A percentile compares a stretch with the other conserved stretches of the same genome.
These are phyloP conservation scores for Arabidopsis suecica DNA, from an alignment of 345 rosid species.

Conservation along the genomic window DNA sequence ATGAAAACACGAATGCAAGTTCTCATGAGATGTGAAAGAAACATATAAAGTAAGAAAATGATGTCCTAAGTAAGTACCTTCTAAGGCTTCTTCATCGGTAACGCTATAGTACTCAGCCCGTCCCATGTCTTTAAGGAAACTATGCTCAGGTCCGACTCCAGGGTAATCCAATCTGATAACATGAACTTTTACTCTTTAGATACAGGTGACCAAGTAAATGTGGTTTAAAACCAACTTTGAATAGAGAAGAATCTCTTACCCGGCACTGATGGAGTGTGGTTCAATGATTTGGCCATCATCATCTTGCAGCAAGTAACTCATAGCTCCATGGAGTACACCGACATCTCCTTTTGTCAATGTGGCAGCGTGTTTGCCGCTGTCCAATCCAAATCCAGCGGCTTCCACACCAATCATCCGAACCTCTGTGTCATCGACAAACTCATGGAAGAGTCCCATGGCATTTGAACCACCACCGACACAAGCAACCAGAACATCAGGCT, in stretches of 20 bases:
- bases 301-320: conserved; percentile 94
- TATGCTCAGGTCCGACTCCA: conserved; percentile 99
- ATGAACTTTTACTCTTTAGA: conserved; percentile 4
- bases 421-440: conserved; percentile 74
- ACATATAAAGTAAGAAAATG: background rate
- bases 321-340: conserved; percentile 95
- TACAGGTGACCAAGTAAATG: background rate
- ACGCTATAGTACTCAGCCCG: conserved; percentile 83
- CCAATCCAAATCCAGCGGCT: conserved; percentile 94
- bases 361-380: conserved; percentile 98
- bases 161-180: conserved; percentile 87
- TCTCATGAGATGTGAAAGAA: background rate
- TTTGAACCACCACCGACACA: conserved; percentile 98
- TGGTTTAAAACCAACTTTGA: conserved; percentile 1
- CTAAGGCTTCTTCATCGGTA: conserved; percentile 91
- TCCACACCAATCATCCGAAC: conserved; percentile 91
- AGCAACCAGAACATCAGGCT: conserved; percentile 92
- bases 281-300: conserved; percentile 94
- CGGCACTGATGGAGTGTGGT: conserved; percentile 96
- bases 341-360: conserved; percentile 87
- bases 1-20: background rate
- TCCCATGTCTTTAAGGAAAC: conserved; percentile 85
- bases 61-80: conserved; percentile 53
- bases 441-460: conserved; percentile 96
- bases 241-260: conserved; percentile 50